These are phyloP conservation scores for Coemansia sp. DNA, from an alignment of 192 early-diverging fungal species.

Conservation along the genomic window DNA sequence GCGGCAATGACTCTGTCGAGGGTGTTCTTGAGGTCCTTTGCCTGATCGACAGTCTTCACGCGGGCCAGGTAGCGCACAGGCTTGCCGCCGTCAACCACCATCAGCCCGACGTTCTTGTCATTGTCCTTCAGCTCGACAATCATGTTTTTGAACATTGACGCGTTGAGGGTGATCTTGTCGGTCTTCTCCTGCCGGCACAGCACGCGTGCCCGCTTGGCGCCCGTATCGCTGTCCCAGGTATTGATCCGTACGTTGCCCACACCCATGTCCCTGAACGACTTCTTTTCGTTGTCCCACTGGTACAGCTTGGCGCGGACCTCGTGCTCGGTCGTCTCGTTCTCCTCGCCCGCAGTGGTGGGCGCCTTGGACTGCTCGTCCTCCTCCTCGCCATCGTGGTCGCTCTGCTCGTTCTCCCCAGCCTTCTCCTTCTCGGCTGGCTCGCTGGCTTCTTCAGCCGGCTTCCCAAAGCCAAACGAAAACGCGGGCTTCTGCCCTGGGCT, in stretches of 20 bases:
- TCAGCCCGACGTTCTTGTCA: conserved; percentile 37
- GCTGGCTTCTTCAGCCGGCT: background rate
- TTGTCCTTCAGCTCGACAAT: conserved; percentile 17
- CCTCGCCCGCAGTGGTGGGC: conserved; percentile 40
- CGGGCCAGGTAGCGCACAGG: conserved; percentile 33
- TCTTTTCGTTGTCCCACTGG: conserved; percentile 23
- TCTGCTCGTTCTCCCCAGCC: background rate
- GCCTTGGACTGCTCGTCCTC: background rate
- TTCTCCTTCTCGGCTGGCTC: background rate
- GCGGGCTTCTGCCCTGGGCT: conserved; percentile 11
- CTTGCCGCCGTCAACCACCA: conserved; percentile 28
- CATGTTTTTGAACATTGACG: conserved; percentile 45
- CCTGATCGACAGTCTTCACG: conserved; percentile 14
- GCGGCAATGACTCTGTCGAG: conserved; percentile 1
- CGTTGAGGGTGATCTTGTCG: conserved; percentile 46
- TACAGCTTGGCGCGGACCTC: conserved; percentile 37
- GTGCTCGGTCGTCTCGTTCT: conserved; percentile 43
- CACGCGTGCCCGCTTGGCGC: conserved; percentile 22
- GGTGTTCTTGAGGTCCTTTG: background rate
- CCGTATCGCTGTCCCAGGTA: conserved; percentile 5
- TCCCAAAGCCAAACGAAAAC: conserved; percentile 41
- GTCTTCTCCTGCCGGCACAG: conserved; percentile 47
- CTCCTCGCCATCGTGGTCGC: conserved; percentile 5
- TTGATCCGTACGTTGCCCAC: conserved; percentile 41
- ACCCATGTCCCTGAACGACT: conserved; percentile 40